A percentile compares a stretch with the other conserved stretches of the same genome.
These are phyloP conservation scores for Gyromitra esculenta DNA, from an alignment of 2,329 filamentous ascomycete genomes.

Conservation along the genomic window DNA sequence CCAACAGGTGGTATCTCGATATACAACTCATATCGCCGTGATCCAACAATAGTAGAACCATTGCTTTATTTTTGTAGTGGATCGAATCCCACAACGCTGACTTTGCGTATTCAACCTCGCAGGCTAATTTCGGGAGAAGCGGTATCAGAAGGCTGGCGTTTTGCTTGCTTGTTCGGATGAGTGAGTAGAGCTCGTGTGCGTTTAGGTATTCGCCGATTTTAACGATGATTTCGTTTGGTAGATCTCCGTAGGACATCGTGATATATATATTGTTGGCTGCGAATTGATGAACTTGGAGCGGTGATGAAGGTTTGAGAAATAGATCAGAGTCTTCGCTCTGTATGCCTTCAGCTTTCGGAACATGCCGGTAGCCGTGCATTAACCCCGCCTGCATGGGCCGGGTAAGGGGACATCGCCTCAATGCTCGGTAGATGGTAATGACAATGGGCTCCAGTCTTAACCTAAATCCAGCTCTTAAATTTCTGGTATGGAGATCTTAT, in stretches of 20 bases:
- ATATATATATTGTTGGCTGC: background rate
- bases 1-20: background rate
- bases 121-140: slow-evolving; percentile 6
- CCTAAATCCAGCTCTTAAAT: background rate
- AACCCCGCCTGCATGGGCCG: background rate
- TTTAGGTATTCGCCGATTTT: background rate
- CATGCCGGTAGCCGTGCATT: background rate
- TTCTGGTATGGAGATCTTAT: background rate
- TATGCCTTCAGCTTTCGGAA: background rate
- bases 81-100: background rate
- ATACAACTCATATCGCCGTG: slow-evolving; percentile 5
- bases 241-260: background rate
- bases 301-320: background rate
- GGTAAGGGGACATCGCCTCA: background rate
- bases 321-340: background rate
- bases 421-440: too few species aligned
- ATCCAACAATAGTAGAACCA: slow-evolving; percentile 2
- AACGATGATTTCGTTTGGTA: slow-evolving; percentile 23
- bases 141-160: slow-evolving; percentile 4
- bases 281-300: background rate
- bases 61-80: background rate
- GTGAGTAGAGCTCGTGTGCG: background rate
- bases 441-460: too few species aligned
- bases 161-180: background rate
- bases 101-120: background rate